These are phyloP conservation scores for Sporothrix dimorphospora DNA, from an alignment of 2,329 filamentous ascomycete genomes.

Conservation along the genomic window DNA sequence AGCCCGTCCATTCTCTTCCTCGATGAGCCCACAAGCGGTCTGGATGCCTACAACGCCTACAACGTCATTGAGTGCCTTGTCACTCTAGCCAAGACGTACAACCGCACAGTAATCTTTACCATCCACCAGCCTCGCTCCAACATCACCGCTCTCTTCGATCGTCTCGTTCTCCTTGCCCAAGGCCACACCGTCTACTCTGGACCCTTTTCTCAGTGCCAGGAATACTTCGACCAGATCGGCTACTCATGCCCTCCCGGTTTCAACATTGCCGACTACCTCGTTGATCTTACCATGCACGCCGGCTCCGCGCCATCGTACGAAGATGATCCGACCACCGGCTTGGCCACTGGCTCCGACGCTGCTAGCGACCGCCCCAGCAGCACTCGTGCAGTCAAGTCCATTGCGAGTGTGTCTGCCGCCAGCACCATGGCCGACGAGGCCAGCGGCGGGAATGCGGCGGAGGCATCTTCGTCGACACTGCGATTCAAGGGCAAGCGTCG, in stretches of 20 bases:
- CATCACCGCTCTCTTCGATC: slow-evolving; percentile 95
- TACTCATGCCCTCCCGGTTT: slow-evolving; percentile 95
- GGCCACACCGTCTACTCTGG: slow-evolving; percentile 93
- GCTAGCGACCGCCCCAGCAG: slow-evolving; percentile 80
- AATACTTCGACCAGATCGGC: slow-evolving; percentile 89
- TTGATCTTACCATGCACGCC: slow-evolving; percentile 97
- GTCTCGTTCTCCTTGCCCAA: slow-evolving; percentile 85
- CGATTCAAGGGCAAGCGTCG: slow-evolving; percentile 72
- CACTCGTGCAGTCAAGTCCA: slow-evolving; percentile 84
- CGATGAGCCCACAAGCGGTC: slow-evolving; percentile 93
- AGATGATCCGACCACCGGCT: slow-evolving; percentile 41
- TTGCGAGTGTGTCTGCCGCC: slow-evolving; percentile 77
- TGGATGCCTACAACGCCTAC: slow-evolving; percentile 97
- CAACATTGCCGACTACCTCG: slow-evolving; percentile 97
- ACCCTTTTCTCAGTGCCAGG: slow-evolving; percentile 83
- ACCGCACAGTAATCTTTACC: slow-evolving; percentile 95
- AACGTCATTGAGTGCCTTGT: slow-evolving; percentile 97
- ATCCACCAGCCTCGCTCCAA: slow-evolving; percentile 98
- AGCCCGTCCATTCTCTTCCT: slow-evolving; percentile 96
- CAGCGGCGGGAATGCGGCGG: slow-evolving; percentile 41
- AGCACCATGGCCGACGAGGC: slow-evolving; percentile 70
- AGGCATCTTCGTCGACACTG: slow-evolving; percentile 55
- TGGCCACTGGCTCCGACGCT: slow-evolving; percentile 56
- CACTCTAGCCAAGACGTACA: slow-evolving; percentile 92
- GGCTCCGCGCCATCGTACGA: slow-evolving; percentile 64